Percentiles rank a stretch among this genome's conserved stretches.
Conservation (phyloP, 352 stramenopile genomes). For the Phytophthora ohioensis region DNA sequence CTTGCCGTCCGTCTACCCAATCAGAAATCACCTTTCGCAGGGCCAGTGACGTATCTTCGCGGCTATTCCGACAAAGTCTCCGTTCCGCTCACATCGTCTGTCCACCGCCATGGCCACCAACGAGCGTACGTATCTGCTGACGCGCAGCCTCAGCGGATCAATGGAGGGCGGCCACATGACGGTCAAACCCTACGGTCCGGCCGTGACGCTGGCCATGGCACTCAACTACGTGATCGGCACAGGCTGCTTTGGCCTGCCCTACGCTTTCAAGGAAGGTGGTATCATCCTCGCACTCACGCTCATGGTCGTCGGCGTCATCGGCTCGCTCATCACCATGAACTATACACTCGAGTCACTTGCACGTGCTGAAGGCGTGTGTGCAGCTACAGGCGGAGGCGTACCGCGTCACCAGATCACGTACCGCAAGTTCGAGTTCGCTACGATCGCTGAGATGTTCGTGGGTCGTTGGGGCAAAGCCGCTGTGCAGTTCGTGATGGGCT, state of each 20-base stretch:
- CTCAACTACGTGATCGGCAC: slow-evolving; percentile 91
- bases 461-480: slow-evolving; percentile 69
- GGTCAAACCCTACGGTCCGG: slow-evolving; percentile 76
- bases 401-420: slow-evolving; percentile 81
- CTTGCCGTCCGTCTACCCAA: slow-evolving; percentile 12
- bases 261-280: slow-evolving; percentile 77
- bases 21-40: slow-evolving; percentile 30
- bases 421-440: slow-evolving; percentile 89
- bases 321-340: slow-evolving; percentile 86
- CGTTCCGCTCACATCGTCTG: neutral
- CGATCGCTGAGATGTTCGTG: slow-evolving; percentile 85
- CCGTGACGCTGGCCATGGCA: slow-evolving; percentile 80
- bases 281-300: slow-evolving; percentile 68
- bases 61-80: slow-evolving; percentile 29
- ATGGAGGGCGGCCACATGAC: slow-evolving; percentile 46
- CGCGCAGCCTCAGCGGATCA: slow-evolving; percentile 37
- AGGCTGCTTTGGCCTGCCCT: slow-evolving; percentile 86
- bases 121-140: slow-evolving; percentile 37
- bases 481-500: slow-evolving; percentile 76
- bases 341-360: slow-evolving; percentile 88
- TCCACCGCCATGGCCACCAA: slow-evolving; percentile 27
- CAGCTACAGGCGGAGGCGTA: slow-evolving; percentile 51
- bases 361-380: slow-evolving; percentile 77
- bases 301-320: slow-evolving; percentile 69
- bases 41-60: slow-evolving; percentile 26